Conservation (phyloP, 495 filamentous ascomycete genomes). For the Xylaria grammica region DNA sequence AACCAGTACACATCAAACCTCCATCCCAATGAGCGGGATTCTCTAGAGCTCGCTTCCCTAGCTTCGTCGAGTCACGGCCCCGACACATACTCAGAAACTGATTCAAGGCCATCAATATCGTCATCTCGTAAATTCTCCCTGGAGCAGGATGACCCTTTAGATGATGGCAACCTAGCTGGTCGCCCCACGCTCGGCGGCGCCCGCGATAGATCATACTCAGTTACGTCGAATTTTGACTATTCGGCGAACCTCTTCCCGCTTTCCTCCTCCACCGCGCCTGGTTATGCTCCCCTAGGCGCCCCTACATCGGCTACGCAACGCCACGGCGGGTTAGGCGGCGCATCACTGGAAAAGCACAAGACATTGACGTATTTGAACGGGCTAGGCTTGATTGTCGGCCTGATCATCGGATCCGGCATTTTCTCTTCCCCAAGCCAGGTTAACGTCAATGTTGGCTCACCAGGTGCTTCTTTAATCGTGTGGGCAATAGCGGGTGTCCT, state of each 20-base stretch:
- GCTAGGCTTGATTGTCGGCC: constrained; percentile 82
- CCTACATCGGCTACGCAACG: constrained; percentile 61
- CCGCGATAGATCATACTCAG: constrained; percentile 76
- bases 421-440: constrained; percentile 96
- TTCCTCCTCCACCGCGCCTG: constrained; percentile 76
- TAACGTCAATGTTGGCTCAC: constrained; percentile 89
- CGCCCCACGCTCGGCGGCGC: constrained; percentile 50
- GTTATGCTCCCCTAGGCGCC: constrained; percentile 82
- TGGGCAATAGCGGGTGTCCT: constrained; percentile 90
- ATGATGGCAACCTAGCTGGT: constrained; percentile 53
- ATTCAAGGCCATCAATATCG: constrained; percentile 81
- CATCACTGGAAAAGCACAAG: constrained; percentile 91
- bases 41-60: constrained; percentile 93
- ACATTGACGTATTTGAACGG: constrained; percentile 94
- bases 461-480: constrained; percentile 85
- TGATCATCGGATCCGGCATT: constrained; percentile 97
- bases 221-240: constrained; percentile 94
- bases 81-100: constrained; percentile 64
- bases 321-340: constrained; percentile 50
- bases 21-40: constrained; percentile 71
- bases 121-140: constrained; percentile 92
- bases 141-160: constrained; percentile 81
- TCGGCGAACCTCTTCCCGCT: constrained; percentile 88
- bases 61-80: constrained; percentile 74
- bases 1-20: constrained; percentile 54